Evolutionary conservation across 75 land plant genomes (phyloP).

Genomic region (Cryptomeria japonica): DNA sequence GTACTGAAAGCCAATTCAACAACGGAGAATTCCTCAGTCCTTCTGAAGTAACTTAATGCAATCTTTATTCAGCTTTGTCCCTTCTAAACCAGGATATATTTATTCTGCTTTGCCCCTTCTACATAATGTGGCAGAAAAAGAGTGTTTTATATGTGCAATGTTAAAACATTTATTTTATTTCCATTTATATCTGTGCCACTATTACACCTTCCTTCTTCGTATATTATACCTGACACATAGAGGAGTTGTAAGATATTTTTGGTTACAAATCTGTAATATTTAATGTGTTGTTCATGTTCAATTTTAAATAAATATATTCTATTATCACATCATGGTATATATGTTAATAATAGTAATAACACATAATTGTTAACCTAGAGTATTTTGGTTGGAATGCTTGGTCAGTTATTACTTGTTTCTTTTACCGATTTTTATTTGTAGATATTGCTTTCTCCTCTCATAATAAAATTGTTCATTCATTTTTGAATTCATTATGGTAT

Average conservation of each 20-base stretch:
- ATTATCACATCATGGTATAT: no score
- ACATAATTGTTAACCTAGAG: no score
- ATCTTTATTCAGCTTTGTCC: neutral
- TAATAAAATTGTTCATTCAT: no score
- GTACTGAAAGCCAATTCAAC: slow-evolving; percentile 27
- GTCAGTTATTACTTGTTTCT: no score
- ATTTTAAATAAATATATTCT: no score
- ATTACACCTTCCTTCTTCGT: neutral
- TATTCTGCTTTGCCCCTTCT: neutral
- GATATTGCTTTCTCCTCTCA: no score
- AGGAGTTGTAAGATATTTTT: neutral
- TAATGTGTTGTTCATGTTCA: neutral
- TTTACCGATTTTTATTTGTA: no score
- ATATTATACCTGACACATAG: neutral
- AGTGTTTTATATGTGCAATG: neutral
- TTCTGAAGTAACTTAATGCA: slow-evolving; percentile 23
- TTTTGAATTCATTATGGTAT: no score
- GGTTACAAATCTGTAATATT: neutral
- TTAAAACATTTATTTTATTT: neutral
- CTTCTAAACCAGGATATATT: neutral
- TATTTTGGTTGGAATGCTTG: no score
- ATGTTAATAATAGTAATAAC: no score
- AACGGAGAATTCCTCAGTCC: slow-evolving; percentile 35
- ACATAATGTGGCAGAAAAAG: neutral
- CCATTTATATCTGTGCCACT: neutral